Percentiles rank a stretch among this genome's conserved stretches.
phyloP scores from a whole-genome alignment of 106 monocot genomes.

The Dendrobium huoshanense region DNA sequence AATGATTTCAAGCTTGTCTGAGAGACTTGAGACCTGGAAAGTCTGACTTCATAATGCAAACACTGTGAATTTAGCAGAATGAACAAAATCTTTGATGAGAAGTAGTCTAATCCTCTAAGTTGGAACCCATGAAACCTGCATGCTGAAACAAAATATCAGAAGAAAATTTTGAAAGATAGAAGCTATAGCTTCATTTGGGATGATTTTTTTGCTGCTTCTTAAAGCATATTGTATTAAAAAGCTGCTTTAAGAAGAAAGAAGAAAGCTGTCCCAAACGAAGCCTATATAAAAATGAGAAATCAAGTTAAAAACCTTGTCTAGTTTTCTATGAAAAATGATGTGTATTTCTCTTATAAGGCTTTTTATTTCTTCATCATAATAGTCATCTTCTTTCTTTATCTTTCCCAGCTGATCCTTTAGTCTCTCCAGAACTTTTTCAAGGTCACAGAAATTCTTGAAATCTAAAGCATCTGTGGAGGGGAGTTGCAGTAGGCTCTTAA shows the following conservation, averaged over 20 bases:
- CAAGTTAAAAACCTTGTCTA: conserved; percentile 37
- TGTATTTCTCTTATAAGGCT: conserved; percentile 51
- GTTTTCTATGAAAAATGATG: conserved; percentile 48
- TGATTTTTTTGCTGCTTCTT: accelerated
- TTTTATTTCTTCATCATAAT: conserved; percentile 66
- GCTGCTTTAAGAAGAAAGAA: not conserved
- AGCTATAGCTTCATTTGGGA: too few relatives aligned
- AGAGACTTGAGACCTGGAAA: not conserved
- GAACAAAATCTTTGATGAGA: not conserved
- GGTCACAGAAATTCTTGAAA: conserved; percentile 52
- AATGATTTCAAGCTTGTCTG: not conserved
- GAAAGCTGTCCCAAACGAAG: too few relatives aligned
- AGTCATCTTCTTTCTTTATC: conserved; percentile 34
- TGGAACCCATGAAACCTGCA: conserved; percentile 24
- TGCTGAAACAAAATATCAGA: not conserved
- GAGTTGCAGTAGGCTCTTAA: conserved; percentile 64
- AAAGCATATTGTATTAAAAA: not conserved
- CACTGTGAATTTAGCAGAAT: too few relatives aligned
- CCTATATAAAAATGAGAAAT: not conserved
- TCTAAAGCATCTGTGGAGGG: conserved; percentile 31
- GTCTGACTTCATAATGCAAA: too few relatives aligned
- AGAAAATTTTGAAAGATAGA: not conserved
- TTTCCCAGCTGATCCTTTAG: conserved; percentile 44
- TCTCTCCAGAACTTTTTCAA: conserved; percentile 51
- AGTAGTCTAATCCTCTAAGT: not conserved